Evolutionary conservation across 2,329 filamentous ascomycete genomes (phyloP), one percentile per base, ranked within the genome.

Genomic region (Aureobasidium leucospermi): DNA sequence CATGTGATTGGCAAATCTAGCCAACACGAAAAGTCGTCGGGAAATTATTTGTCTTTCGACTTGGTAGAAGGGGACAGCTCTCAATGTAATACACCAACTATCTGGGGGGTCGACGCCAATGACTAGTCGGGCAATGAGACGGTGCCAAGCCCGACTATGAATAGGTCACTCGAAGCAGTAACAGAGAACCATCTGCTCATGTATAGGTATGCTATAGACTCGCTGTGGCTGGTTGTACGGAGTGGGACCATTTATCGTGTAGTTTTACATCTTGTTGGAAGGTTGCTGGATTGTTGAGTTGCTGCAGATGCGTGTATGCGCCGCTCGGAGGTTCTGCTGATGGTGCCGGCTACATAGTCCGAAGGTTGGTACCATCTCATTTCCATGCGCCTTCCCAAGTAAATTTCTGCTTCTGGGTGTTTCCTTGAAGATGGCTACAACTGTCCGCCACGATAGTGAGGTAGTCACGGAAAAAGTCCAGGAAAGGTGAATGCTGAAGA

Each of bases 111-210:
- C 8, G 41, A 7, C 11, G 19, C 23, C 43, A 13, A n/a, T 47
- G 46, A 4, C 31, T 36, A 23, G 23, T 23, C 31, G 46, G 46
- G 31, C 46, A 49, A 49, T 32, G 15, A 36, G 42, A 45, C 7
- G 19, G 6, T 29, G 51, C 51, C 51, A 42, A 55, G 51, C 38
- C n/a, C 31, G 23, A 47, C 52, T 56, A 56, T 56, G 52, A 56
- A 56, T 56, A 45, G 52, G 29, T 10, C 34, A 51, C 28, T n/a
- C 23, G 23, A 28, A 29, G 28, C 8, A 34, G 7, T 15, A 6
- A 34, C n/a, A 48, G 32, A 32, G 11, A 10, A 16, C 15, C 7
- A 36, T 23, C 23, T 23, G 23, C 23, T 23, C 23, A 23, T 31
- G 42, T 8, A 31, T 7, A 23, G 6, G 23, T 31, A 31, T 31